Evolutionary conservation across 169 alveolate species (phyloP).

Genomic region (Plasmodium falciparum): DNA sequence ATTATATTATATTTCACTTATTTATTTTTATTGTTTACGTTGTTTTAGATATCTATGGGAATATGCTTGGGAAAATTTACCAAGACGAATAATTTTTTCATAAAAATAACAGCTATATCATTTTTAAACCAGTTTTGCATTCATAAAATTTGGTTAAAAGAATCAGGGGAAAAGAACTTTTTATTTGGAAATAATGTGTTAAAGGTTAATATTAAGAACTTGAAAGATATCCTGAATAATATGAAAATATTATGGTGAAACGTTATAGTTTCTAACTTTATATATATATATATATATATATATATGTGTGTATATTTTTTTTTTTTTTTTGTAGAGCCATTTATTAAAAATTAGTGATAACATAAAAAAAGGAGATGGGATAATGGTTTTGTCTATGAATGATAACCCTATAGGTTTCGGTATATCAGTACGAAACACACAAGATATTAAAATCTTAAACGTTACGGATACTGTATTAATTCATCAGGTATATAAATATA

Average conservation of each 20-base stretch:
- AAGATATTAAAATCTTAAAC: conserved; percentile 57
- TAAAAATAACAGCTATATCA: conserved; percentile 67
- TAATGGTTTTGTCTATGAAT: conserved; percentile 63
- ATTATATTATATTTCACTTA: too few species aligned
- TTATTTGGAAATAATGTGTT: conserved; percentile 72
- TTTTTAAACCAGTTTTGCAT: conserved; percentile 66
- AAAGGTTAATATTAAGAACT: conserved; percentile 18
- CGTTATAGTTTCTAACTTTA: background rate
- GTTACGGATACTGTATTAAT: conserved; percentile 60
- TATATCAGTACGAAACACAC: conserved; percentile 68
- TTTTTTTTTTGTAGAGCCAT: conserved; percentile 42
- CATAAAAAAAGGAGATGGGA: conserved; percentile 75
- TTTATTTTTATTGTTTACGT: background rate
- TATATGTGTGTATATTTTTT: background rate
- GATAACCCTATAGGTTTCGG: conserved; percentile 78
- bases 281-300: background rate
- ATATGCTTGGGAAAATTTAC: conserved; percentile 73
- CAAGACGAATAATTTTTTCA: conserved; percentile 65
- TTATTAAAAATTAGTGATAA: conserved; percentile 68
- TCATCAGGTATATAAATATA: conserved; percentile 62
- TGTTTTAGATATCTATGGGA: conserved; percentile 64
- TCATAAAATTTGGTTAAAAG: conserved; percentile 76
- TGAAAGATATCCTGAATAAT: background rate
- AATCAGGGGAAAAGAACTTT: conserved; percentile 73
- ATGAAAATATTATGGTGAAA: background rate